A percentile compares a stretch with the other conserved stretches of the same genome.
These are phyloP conservation scores for Arabis hirsuta DNA, from an alignment of 345 rosid species.

Conservation along the genomic window DNA sequence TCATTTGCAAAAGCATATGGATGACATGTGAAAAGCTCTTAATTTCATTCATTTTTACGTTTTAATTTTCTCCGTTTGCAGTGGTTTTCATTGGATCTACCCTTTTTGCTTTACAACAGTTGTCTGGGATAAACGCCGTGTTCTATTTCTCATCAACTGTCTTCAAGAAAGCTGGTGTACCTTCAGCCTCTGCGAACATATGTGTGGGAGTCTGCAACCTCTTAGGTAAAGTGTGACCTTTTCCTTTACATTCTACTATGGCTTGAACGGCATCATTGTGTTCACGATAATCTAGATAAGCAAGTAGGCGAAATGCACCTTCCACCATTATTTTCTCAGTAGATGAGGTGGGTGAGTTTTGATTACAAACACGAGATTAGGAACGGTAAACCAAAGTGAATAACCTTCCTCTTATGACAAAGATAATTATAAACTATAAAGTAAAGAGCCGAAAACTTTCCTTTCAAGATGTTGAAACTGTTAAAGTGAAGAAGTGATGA, in stretches of 20 bases:
- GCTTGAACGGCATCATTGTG: slow-evolving; percentile 13
- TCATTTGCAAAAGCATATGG: slow-evolving; percentile 32
- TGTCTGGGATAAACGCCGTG: slow-evolving; percentile 94
- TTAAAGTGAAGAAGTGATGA: slow-evolving; percentile 24
- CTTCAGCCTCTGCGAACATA: slow-evolving; percentile 81
- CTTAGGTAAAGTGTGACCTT: slow-evolving; percentile 55
- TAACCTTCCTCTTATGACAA: slow-evolving; percentile 3
- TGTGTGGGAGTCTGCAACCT: slow-evolving; percentile 85
- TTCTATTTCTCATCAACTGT: slow-evolving; percentile 96
- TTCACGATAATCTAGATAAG: slow-evolving; percentile 7
- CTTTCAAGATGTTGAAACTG: slow-evolving; percentile 12
- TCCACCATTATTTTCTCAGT: slow-evolving; percentile 25
- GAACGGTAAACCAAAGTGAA: neutral
- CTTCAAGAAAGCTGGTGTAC: slow-evolving; percentile 87
- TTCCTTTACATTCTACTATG: slow-evolving; percentile 23
- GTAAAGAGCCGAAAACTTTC: neutral
- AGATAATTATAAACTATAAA: slow-evolving; percentile 26
- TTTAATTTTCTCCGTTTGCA: slow-evolving; percentile 59
- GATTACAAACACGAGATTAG: neutral
- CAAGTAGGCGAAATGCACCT: slow-evolving; percentile 1
- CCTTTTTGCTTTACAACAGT: slow-evolving; percentile 96
- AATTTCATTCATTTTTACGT: slow-evolving; percentile 45
- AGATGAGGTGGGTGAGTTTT: slow-evolving; percentile 15
- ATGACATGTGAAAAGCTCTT: slow-evolving; percentile 36
- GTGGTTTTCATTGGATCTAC: slow-evolving; percentile 93